Evolutionary conservation across 352 stramenopile genomes (phyloP), one percentile per base, ranked within the genome.

Genomic region (Globisporangium mamillatum): DNA sequence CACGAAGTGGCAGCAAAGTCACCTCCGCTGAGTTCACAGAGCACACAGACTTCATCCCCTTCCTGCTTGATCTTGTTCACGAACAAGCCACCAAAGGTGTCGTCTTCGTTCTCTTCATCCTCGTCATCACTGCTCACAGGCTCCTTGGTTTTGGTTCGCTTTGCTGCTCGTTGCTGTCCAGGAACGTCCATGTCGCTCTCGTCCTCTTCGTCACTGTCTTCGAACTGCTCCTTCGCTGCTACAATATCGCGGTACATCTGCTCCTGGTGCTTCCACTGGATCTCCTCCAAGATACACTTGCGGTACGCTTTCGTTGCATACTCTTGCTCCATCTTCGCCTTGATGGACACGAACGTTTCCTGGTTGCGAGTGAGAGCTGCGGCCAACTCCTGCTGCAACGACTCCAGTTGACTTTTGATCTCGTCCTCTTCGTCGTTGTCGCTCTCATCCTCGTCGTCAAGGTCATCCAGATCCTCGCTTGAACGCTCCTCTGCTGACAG

Each of bases 21-120:
- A 9, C 87, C 87, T 34, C 87, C 87, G 34, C 78, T 91, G 25
- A 94, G 70, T 29, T 89, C 80, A 56, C 87, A 94, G n/a, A 94
- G 66, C 2, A 79, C 71, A 48, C 87, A 94, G 60, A 87, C 71
- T 67, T 92, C 81, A 58, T 78, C 79, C 18, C 82, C 81, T 60
- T 91, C 82, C 61, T 92, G 79, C 57, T 91, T 88, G 54, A 92
- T 79, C 27, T 80, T 84, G 75, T 92, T 92, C 58, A 94, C 78
- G 32, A 94, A 92, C 62, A 92, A 72, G 4, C 84, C 82, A 18
- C 82, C 85, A 70, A 81, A 93, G 9, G 71, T 87, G 46, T 85
- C 76, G 60, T 93, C 84, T 48, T 84, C 75, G 22, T 75, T 71
- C 6, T 79, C 66, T 3, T 71, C 79, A n/a, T 85, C 82, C 16